A percentile compares a stretch with the other conserved stretches of the same genome.
Conservation (phyloP, 352 stramenopile genomes). For the Phytophthora rubi region DNA sequence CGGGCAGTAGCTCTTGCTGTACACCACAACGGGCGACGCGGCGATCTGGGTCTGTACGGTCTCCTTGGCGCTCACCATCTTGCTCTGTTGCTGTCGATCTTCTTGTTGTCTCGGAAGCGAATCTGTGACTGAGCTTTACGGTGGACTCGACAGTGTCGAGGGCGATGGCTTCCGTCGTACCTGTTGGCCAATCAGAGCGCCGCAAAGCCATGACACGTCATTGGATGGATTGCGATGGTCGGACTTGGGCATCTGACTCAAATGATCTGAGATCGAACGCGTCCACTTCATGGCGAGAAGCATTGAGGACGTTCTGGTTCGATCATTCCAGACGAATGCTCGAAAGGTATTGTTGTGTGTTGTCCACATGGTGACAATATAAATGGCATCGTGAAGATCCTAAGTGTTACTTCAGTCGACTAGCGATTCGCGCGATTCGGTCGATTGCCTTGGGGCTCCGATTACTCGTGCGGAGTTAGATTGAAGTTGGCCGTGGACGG, state of each 20-base stretch:
- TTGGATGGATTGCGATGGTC: slow-evolving; percentile 2
- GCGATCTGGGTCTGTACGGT: slow-evolving; percentile 61
- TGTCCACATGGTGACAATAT: too few relatives aligned
- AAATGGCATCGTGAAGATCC: too few relatives aligned
- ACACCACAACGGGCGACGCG: slow-evolving; percentile 64
- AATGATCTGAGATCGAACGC: too few relatives aligned
- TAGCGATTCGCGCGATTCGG: too few relatives aligned
- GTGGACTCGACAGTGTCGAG: slow-evolving; percentile 12
- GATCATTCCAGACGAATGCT: too few relatives aligned
- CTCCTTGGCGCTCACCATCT: slow-evolving; percentile 59
- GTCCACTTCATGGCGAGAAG: too few relatives aligned
- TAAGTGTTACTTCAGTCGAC: too few relatives aligned
- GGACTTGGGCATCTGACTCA: background rate
- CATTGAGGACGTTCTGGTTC: background rate
- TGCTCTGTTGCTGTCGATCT: slow-evolving; percentile 8
- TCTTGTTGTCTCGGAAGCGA: slow-evolving; percentile 10
- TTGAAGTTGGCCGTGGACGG: slow-evolving; percentile 77
- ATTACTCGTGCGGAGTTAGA: background rate
- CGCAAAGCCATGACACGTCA: slow-evolving; percentile 8
- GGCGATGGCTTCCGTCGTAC: background rate
- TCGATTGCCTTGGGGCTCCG: too few relatives aligned
- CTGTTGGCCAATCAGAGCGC: background rate
- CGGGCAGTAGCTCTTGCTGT: slow-evolving; percentile 95
- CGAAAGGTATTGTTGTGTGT: too few relatives aligned
- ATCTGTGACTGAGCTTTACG: slow-evolving; percentile 19